Evolutionary conservation across 1,139 yeast species (phyloP), one percentile per base, ranked within the genome.

Genomic region (Kodamaea derodonti): DNA sequence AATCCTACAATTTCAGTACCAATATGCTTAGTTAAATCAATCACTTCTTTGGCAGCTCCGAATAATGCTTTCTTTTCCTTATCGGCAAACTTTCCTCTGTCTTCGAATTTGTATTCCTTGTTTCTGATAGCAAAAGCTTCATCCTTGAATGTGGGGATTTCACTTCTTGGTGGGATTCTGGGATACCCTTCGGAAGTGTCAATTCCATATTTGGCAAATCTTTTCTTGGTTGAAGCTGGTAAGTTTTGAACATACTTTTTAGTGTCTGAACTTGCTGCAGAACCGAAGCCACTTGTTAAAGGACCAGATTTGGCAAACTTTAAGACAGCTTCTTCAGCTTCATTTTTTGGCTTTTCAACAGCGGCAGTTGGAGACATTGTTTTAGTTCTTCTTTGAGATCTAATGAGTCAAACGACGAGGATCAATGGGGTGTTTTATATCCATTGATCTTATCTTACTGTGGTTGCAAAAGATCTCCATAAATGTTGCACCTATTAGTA

Each of bases 1-100:
- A 47, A 32, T 1, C 51, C 51, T 14, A 46, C 49, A 20, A 47
- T 42, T 23, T 47, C 51, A 3, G 51, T 47, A 29, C 51, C 51
- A 26, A 47, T 36, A 35, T 46, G 48, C 36, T 43, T 43, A 32
- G 51, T 47, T 41, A 47, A 43, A 36, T 47, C 15, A 4, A 14
- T 46, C 12, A 47, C 51, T 27, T 46, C 48, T 25, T 36, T 46
- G 18, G 49, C 50, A 29, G 51, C 51, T 5, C 47, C 46, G 15
- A 47, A 41, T 32, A 47, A 38, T 0, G 51, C 51, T 43, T 46
- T 45, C 44, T 47, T 47, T 20, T 46, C 49, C 3, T 48, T 48
- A 31, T 47, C 51, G 24, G 51, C 51, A 18, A 41, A 41, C 41
- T 38, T 35, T 14, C 42, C 51, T 25, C 51, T 34, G 20, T 47